These are phyloP conservation scores for Crithidia mellificae DNA, from an alignment of 208 protist species.

Conservation along the genomic window DNA sequence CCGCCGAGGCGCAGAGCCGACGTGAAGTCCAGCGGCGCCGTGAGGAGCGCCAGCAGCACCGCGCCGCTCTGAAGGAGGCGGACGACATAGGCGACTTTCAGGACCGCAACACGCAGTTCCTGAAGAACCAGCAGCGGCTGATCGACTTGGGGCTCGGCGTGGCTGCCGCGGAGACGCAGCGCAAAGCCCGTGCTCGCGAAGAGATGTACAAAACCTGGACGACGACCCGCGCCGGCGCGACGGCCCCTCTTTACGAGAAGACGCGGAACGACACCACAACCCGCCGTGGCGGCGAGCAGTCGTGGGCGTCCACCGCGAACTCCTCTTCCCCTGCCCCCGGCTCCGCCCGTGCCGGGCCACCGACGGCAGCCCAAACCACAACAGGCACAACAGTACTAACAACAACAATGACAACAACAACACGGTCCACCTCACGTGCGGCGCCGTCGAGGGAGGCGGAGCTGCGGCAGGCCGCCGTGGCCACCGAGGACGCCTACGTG, in stretches of 20 bases:
- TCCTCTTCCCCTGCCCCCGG: neutral
- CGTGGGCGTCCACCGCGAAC: neutral
- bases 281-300: no score
- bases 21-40: slow-evolving; percentile 16
- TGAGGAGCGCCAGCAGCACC: slow-evolving; percentile 22
- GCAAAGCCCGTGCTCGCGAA: slow-evolving; percentile 13
- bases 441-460: slow-evolving; percentile 12
- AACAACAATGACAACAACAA: neutral
- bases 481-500: slow-evolving; percentile 30
- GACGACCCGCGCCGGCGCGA: neutral
- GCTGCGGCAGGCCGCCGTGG: slow-evolving; percentile 20
- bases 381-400: no score
- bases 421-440: neutral
- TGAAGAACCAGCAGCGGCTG: slow-evolving; percentile 25
- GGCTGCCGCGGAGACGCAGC: slow-evolving; percentile 12
- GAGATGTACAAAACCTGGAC: slow-evolving; percentile 17
- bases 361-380: no score
- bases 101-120: slow-evolving; percentile 21
- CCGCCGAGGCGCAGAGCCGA: slow-evolving; percentile 18
- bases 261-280: no score
- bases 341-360: no score
- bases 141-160: slow-evolving; percentile 18
- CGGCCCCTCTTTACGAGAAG: no score
- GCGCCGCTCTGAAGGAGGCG: slow-evolving; percentile 8
- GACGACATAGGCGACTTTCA: slow-evolving; percentile 22